Conservation (phyloP, 768 basidiomycete genomes). For the Boletus huronensis region DNA sequence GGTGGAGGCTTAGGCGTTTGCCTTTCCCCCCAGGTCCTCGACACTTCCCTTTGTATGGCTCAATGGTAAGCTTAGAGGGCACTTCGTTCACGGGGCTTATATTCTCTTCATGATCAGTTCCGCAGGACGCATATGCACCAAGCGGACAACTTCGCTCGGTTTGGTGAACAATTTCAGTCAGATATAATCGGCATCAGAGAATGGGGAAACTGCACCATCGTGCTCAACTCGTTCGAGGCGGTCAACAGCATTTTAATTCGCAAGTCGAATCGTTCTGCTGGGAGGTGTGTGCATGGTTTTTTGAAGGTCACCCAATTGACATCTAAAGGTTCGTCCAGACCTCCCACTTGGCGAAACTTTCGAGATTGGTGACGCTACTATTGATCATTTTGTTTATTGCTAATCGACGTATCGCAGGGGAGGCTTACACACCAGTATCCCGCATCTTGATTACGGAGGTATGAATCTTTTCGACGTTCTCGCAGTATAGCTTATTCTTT, state of each 20-base stretch:
- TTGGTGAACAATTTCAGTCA: conserved; percentile 1
- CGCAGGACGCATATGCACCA: conserved; percentile 2
- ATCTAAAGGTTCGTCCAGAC: neutral
- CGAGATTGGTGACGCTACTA: neutral
- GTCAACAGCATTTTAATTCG: conserved; percentile 1
- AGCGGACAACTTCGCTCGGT: conserved; percentile 4
- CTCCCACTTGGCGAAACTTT: conserved; percentile 1
- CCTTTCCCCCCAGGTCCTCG: conserved; percentile 3
- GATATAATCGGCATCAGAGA: conserved; percentile 4
- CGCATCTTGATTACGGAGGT: conserved; percentile 7
- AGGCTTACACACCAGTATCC: conserved; percentile 1
- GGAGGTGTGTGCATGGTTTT: neutral
- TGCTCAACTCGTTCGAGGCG: conserved; percentile 6
- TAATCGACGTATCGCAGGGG: neutral
- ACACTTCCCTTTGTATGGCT: conserved; percentile 1
- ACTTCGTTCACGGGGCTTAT: neutral
- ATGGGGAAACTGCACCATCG: conserved; percentile 4
- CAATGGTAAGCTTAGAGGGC: neutral
- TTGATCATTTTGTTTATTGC: neutral
- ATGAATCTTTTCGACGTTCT: neutral
- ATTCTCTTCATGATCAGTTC: neutral
- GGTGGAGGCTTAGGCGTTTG: neutral
- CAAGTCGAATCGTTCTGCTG: conserved; percentile 1
- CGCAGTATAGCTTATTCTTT: neutral
- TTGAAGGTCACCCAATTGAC: neutral